A percentile compares a stretch with the other conserved stretches of the same genome.
These are phyloP conservation scores for Trichoderma asperellum DNA, from an alignment of 2,329 filamentous ascomycete species.

Conservation along the genomic window DNA sequence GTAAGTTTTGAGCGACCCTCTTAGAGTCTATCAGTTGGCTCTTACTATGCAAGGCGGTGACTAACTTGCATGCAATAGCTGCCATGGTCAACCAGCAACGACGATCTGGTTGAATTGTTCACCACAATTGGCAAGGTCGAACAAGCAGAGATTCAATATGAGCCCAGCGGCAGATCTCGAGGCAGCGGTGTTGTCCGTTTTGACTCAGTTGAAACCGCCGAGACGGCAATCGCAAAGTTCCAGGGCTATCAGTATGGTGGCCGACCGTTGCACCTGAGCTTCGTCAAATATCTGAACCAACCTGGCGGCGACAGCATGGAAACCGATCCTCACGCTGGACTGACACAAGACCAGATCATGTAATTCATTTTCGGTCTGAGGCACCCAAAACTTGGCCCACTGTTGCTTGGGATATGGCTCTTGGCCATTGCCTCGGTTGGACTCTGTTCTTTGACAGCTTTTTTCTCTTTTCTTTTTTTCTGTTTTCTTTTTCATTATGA, in stretches of 20 bases:
- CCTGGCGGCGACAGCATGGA: constrained; percentile 78
- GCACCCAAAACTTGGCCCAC: not conserved
- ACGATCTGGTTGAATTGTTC: constrained; percentile 94
- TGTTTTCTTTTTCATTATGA: not conserved
- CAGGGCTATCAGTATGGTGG: constrained; percentile 97
- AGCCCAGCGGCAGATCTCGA: constrained; percentile 91
- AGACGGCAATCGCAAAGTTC: constrained; percentile 95
- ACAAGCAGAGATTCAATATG: constrained; percentile 98
- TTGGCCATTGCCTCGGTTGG: not conserved
- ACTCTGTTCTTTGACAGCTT: not conserved
- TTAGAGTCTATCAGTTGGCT: not conserved
- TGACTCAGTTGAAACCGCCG: constrained; percentile 78
- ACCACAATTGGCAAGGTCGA: constrained; percentile 98
- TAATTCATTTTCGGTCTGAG: constrained; percentile 45
- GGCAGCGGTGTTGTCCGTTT: constrained; percentile 98
- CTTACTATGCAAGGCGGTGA: not conserved
- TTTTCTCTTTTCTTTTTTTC: not conserved
- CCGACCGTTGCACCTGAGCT: constrained; percentile 88
- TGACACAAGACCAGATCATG: constrained; percentile 99
- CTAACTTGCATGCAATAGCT: constrained; percentile 59
- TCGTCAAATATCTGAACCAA: constrained; percentile 86
- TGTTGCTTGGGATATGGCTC: not conserved
- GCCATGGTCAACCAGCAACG: constrained; percentile 98
- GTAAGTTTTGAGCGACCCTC: constrained; percentile 59
- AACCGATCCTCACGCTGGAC: constrained; percentile 70